Conservation (phyloP, 352 stramenopile species). For the Pythium rishiriense region DNA sequence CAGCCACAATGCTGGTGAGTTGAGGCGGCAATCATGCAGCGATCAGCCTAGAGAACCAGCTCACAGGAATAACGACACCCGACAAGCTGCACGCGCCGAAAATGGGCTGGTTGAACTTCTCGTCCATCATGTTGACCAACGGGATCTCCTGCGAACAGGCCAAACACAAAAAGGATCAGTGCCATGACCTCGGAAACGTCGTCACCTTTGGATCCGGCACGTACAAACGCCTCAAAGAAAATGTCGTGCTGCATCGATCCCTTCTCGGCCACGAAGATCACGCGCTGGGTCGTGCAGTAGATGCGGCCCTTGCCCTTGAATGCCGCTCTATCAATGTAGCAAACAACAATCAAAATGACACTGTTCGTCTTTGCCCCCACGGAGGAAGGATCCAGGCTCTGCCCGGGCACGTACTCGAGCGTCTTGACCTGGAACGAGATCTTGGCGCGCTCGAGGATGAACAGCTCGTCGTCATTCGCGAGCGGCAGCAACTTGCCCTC, state of each 20-base stretch:
- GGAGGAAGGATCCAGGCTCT: neutral
- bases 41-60: neutral
- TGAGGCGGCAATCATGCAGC: too few species aligned
- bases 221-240: constrained; percentile 76
- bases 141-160: constrained; percentile 59
- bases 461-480: constrained; percentile 78
- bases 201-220: too few species aligned
- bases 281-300: constrained; percentile 85
- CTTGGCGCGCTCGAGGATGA: constrained; percentile 78
- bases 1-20: neutral
- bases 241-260: constrained; percentile 55
- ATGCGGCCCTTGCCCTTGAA: constrained; percentile 81
- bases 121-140: constrained; percentile 72
- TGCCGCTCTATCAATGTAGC: constrained; percentile 29
- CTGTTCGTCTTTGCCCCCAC: neutral
- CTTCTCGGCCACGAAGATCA: constrained; percentile 85
- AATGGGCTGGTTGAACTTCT: constrained; percentile 91
- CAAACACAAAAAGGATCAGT: neutral
- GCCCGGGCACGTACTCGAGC: constrained; percentile 37
- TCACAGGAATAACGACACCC: constrained; percentile 60
- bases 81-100: constrained; percentile 89
- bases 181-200: neutral
- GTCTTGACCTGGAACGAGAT: constrained; percentile 77
- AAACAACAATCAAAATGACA: neutral
- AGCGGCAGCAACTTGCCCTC: constrained; percentile 77